Evolutionary conservation across 2,329 filamentous ascomycete species (phyloP).

Genomic region (Hysterium pulicare): DNA sequence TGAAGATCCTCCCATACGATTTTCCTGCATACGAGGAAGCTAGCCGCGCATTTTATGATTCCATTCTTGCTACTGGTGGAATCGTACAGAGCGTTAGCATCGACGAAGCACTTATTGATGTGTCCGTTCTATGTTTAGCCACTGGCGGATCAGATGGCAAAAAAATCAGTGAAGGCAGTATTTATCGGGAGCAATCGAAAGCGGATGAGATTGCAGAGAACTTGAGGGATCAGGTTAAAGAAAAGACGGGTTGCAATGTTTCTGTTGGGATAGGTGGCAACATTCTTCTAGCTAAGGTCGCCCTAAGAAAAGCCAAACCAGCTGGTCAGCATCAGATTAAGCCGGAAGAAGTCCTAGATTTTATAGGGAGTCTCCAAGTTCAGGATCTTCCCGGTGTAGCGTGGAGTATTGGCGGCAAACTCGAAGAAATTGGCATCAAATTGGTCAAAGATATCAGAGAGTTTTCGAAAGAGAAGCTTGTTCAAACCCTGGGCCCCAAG

Average conservation of each 20-base stretch:
- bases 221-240: conserved; percentile 68
- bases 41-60: conserved; percentile 81
- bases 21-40: conserved; percentile 93
- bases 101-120: conserved; percentile 88
- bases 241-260: conserved; percentile 77
- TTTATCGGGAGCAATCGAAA: conserved; percentile 74
- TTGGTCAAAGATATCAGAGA: conserved; percentile 79
- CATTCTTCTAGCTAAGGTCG: conserved; percentile 86
- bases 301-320: conserved; percentile 86
- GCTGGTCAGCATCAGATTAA: conserved; percentile 88
- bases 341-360: conserved; percentile 71
- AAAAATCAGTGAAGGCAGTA: conserved; percentile 62
- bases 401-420: conserved; percentile 78
- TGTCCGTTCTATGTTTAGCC: conserved; percentile 66
- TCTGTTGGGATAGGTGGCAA: conserved; percentile 92
- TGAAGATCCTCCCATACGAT: conserved; percentile 92
- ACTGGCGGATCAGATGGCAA: conserved; percentile 64
- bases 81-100: conserved; percentile 94
- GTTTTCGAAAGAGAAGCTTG: conserved; percentile 70
- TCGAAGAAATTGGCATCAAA: conserved; percentile 82
- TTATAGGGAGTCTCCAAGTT: conserved; percentile 74
- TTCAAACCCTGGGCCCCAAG: conserved; percentile 77
- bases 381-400: conserved; percentile 89
- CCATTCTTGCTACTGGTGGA: conserved; percentile 74
- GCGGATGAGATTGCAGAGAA: conserved; percentile 67